Percentiles rank a stretch among this genome's conserved stretches.
Evolutionary conservation across 345 rosid species (phyloP).

Genomic region (Noccaea caerulescens): DNA sequence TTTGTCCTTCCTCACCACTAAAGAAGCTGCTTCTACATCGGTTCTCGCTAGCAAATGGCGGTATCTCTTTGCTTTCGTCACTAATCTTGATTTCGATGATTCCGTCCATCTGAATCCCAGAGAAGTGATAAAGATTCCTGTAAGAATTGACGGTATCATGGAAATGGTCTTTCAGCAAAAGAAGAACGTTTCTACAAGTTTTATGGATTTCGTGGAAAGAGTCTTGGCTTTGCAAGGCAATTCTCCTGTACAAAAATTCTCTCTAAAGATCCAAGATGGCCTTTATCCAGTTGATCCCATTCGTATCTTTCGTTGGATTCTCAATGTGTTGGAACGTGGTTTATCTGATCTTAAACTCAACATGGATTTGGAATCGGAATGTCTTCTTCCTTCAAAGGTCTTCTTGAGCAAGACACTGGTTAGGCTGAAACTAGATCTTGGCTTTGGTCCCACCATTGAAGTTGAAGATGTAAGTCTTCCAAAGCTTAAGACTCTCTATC

Average conservation of each 20-base stretch:
- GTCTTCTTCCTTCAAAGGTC: background rate
- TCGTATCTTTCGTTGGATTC: conserved; percentile 12
- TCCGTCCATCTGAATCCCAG: background rate
- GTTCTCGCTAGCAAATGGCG: conserved; percentile 11
- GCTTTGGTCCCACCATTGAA: background rate
- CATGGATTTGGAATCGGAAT: background rate
- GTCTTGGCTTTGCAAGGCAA: conserved; percentile 14
- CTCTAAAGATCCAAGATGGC: background rate
- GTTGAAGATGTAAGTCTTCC: conserved; percentile 20
- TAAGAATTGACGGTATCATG: no score
- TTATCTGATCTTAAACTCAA: background rate
- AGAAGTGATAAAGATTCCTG: background rate
- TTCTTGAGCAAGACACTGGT: conserved; percentile 16
- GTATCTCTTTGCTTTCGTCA: background rate
- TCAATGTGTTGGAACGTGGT: conserved; percentile 18
- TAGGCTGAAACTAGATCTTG: background rate
- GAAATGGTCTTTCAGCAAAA: background rate
- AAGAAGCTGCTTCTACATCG: conserved; percentile 11
- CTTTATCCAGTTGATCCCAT: background rate
- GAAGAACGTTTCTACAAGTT: background rate
- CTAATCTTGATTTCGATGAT: conserved; percentile 8
- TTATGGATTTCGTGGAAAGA: conserved; percentile 21
- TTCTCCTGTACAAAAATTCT: conserved; percentile 6
- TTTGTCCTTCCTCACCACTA: conserved; percentile 16
- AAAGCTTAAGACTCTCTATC: conserved; percentile 2